Percentiles rank a stretch among this genome's conserved stretches.
Conservation (phyloP, 768 basidiomycete species). For the Leucocoprinus leucothites region DNA sequence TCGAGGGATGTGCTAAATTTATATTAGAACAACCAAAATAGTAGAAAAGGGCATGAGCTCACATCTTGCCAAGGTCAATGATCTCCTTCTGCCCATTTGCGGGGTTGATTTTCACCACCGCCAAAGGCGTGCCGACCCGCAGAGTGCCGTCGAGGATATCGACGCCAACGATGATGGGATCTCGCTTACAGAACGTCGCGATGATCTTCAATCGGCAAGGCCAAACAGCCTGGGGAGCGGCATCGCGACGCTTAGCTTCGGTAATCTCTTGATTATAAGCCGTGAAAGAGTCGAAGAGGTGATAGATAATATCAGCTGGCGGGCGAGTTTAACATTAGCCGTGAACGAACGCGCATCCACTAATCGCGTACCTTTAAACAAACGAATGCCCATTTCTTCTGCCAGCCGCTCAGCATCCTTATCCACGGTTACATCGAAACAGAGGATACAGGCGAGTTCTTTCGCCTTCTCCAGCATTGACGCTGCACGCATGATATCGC, state of each 20-base stretch:
- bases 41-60: constrained; percentile 25
- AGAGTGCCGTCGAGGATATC: constrained; percentile 93
- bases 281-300: constrained; percentile 94
- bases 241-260: constrained; percentile 89
- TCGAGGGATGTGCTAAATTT: constrained; percentile 82
- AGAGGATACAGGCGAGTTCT: constrained; percentile 92
- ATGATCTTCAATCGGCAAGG: constrained; percentile 92
- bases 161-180: constrained; percentile 95
- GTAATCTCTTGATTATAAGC: constrained; percentile 89
- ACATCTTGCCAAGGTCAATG: constrained; percentile 94
- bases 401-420: constrained; percentile 90
- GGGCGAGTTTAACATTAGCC: constrained; percentile 11
- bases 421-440: constrained; percentile 94
- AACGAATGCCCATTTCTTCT: constrained; percentile 88
- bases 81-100: constrained; percentile 87
- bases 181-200: constrained; percentile 93
- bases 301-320: constrained; percentile 97
- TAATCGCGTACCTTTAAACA: constrained; percentile 78
- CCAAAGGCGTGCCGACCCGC: constrained; percentile 90
- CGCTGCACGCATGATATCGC: constrained; percentile 87
- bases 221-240: constrained; percentile 95
- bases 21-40: neutral
- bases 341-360: neutral
- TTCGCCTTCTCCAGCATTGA: constrained; percentile 96
- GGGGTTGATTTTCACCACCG: constrained; percentile 91